Base-by-base conservation (phyloP, 768 basidiomycete species). In the Podaxis sp. region DNA sequence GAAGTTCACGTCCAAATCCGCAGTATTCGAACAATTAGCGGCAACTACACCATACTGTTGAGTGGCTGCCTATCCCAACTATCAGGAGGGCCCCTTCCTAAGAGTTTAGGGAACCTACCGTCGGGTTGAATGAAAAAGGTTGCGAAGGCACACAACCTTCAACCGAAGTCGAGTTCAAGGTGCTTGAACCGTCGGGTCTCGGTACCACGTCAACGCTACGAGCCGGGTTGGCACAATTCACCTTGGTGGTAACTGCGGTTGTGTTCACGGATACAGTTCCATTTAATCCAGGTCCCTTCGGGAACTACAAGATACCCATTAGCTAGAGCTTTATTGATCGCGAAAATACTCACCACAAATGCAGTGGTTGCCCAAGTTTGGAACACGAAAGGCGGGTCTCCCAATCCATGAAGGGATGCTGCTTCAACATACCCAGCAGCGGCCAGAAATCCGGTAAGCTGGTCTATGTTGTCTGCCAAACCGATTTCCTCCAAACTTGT, bases 381-480 rank as follows among this genome's bases (percentile, higher is more conserved):
- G 5, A 64, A 52, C 21, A 88, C 73, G 65, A 87, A 89, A 6
- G 85, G 82, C 1, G 88, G 88, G 59, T 87, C 84, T 4, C 72
- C 66, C 5, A 88, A 68, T 16, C 69, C 65, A 63, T 82, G 76
- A 38, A 78, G 69, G 3, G 76, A 76, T 5, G 79, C 75, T 16
- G 79, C 76, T 50, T 80, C 78, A 3, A 78, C 76, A 63, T 77
- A 82, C 64, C 87, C 87, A 6, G 84, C 79, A 6, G 87, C 83
- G 27, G 87, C 83, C 9, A 82, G 72, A 66, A 87, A 88, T 16
- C 77, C 77, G 46, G 79, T 81, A 50, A 88, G 65, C 6, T 78
- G 68, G 18, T 66, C 57, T 16, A 82, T 71, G 60, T 77, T 74
- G 3, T 80, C 77, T 6, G 74, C 71, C 21, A 86, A 77, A 5